Base-by-base conservation (phyloP, 1,284 basidiomycete genomes). In the Cryptococcus maquisensis region DNA sequence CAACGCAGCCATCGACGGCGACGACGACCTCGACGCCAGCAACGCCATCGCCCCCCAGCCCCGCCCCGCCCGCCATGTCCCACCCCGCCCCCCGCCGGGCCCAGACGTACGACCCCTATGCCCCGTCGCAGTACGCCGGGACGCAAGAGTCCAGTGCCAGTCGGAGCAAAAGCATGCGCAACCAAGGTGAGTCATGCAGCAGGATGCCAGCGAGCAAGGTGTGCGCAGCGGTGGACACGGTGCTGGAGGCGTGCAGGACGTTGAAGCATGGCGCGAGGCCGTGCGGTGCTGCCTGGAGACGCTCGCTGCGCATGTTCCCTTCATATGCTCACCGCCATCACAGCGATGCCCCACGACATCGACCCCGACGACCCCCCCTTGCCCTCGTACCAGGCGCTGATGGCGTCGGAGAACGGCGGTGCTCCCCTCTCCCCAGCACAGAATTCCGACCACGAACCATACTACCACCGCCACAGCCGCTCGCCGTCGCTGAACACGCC, bases 371-470 rank as follows among this genome's bases (percentile, higher is more conserved):
- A 62, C 40, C 65, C 65, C 10, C 69, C 69, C 28, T 47, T 66
- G 18, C 67, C 69, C 15, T 67, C 66, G n/a, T 69, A 69, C 51
- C 54, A 55, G 40, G 66, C 63, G 12, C 38, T 68, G 35, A 71
- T 69, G 64, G 63, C 62, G 6, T 59, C 62, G 3, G 65, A 68
- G 50, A 48, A 52, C n/a, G 57, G 50, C 13, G 49, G 59, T 6
- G 62, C 66, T 4, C 65, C 46, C 26, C 65, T 26, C 60, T 60
- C 49, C 55, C 66, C 3, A 39, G 57, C 57, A 4, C 45, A 43
- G n/a, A 38, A 41, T 3, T 46, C 53, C 8, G 20, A 40, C 20
- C n/a, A 21, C n/a, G 8, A n/a, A 12, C 39, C 40, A 48, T 24
- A 42, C 43, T 20, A 21, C 8, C 18, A 26, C 37, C 37, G 40